These are phyloP conservation scores for Gamsiella multidivaricata DNA, from an alignment of 192 early-diverging fungal species.

Conservation along the genomic window DNA sequence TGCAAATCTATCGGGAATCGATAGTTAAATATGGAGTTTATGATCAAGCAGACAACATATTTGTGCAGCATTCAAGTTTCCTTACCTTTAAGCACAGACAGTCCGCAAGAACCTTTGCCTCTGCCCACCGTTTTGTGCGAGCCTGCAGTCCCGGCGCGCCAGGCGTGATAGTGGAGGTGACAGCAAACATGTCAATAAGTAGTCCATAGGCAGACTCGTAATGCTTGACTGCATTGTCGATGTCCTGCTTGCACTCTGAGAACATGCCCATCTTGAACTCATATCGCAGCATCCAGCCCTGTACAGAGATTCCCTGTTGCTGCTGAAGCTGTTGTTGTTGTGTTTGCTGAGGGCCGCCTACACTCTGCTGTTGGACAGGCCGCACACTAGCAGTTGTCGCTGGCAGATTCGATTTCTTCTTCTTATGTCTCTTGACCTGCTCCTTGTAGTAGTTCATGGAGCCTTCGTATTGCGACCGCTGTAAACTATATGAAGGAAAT, in stretches of 20 bases:
- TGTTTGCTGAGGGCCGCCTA: slow-evolving; percentile 10
- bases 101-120: slow-evolving; percentile 78
- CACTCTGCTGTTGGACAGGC: slow-evolving; percentile 31
- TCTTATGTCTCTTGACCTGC: slow-evolving; percentile 75
- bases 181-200: slow-evolving; percentile 73
- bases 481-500: slow-evolving; percentile 59
- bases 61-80: too few relatives aligned
- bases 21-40: too few relatives aligned
- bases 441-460: slow-evolving; percentile 82
- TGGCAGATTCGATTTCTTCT: slow-evolving; percentile 74
- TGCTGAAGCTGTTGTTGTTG: slow-evolving; percentile 20
- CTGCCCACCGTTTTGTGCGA: slow-evolving; percentile 74
- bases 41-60: too few relatives aligned
- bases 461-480: slow-evolving; percentile 73
- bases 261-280: slow-evolving; percentile 80
- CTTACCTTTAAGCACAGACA: slow-evolving; percentile 80
- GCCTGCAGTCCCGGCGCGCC: slow-evolving; percentile 58
- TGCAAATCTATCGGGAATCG: slow-evolving; percentile 71
- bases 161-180: slow-evolving; percentile 57
- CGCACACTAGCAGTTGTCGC: slow-evolving; percentile 47
- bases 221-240: slow-evolving; percentile 65
- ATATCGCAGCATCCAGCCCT: slow-evolving; percentile 84
- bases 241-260: slow-evolving; percentile 73
- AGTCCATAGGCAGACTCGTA: slow-evolving; percentile 77
- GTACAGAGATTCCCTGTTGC: slow-evolving; percentile 57